These are phyloP conservation scores for Rhynchosporium agropyri DNA, from an alignment of 2,329 filamentous ascomycete species.

Conservation along the genomic window DNA sequence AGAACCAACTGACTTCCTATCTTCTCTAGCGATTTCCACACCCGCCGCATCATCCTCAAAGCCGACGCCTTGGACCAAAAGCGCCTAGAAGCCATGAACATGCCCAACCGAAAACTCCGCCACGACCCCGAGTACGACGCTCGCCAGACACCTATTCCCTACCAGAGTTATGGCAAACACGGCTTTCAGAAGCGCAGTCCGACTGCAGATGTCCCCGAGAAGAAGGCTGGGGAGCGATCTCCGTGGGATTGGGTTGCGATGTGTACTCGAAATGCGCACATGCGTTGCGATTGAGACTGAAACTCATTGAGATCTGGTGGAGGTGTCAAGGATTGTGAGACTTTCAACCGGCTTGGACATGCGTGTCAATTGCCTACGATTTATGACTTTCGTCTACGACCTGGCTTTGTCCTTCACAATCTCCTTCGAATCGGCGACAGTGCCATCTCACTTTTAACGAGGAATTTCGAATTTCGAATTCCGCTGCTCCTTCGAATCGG, in stretches of 20 bases:
- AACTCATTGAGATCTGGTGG: background rate
- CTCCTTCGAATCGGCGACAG: too few relatives aligned
- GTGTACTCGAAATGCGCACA: conserved; percentile 2
- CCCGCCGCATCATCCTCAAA: background rate
- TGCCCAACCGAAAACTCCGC: background rate
- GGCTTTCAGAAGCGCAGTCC: conserved; percentile 5
- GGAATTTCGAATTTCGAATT: too few relatives aligned
- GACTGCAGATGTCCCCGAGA: background rate
- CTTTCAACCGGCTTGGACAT: background rate
- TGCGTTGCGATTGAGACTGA: background rate
- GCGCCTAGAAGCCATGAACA: conserved; percentile 1
- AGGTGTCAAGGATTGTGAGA: background rate
- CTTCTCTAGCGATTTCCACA: background rate
- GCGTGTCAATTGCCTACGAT: too few relatives aligned
- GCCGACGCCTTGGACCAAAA: background rate
- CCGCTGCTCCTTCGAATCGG: too few relatives aligned
- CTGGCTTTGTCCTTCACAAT: too few relatives aligned
- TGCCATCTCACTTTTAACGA: too few relatives aligned
- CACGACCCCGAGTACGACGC: conserved; percentile 7
- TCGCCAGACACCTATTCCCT: background rate
- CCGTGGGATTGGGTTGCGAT: background rate
- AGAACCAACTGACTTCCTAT: background rate
- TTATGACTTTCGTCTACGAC: too few relatives aligned
- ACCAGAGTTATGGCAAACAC: background rate
- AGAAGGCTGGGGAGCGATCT: background rate